Evolutionary conservation across 2,329 filamentous ascomycete species (phyloP).

Genomic region (Daldinia sp.): DNA sequence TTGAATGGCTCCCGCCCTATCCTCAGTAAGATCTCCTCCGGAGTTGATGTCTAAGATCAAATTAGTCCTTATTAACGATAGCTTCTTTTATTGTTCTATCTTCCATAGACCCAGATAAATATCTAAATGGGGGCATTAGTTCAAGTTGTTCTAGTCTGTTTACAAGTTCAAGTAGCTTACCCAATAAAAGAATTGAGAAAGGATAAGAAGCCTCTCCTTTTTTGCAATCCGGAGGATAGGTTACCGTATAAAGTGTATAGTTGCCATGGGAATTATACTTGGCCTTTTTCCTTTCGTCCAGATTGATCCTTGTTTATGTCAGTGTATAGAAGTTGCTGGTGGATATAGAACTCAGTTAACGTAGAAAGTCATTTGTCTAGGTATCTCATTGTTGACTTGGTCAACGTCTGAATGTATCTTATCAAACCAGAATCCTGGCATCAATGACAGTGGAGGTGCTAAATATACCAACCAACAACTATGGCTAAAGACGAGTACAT

Average conservation of each 20-base stretch:
- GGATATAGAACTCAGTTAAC: background rate
- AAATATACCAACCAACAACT: no score
- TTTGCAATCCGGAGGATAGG: slow-evolving; percentile 44
- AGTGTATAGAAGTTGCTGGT: background rate
- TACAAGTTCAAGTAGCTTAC: slow-evolving; percentile 19
- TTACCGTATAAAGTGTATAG: slow-evolving; percentile 41
- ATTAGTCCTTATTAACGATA: background rate
- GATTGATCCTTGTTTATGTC: background rate
- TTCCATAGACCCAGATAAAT: background rate
- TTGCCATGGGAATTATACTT: slow-evolving; percentile 43
- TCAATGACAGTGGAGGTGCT: no score
- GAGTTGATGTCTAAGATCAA: background rate
- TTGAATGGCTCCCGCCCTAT: no score
- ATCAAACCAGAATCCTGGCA: slow-evolving; percentile 42
- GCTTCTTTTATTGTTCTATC: background rate
- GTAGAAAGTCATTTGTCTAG: slow-evolving; percentile 30
- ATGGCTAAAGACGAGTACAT: no score
- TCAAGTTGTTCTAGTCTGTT: background rate
- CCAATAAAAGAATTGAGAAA: slow-evolving; percentile 45
- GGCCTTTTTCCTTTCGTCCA: slow-evolving; percentile 35
- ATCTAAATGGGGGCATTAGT: background rate
- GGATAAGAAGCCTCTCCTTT: slow-evolving; percentile 42
- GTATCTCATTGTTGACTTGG: slow-evolving; percentile 40
- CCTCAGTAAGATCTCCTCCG: background rate
- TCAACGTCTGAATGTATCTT: slow-evolving; percentile 42